Evolutionary conservation across 441 rosid genomes (phyloP).

Genomic region (Syzygium malaccense): DNA sequence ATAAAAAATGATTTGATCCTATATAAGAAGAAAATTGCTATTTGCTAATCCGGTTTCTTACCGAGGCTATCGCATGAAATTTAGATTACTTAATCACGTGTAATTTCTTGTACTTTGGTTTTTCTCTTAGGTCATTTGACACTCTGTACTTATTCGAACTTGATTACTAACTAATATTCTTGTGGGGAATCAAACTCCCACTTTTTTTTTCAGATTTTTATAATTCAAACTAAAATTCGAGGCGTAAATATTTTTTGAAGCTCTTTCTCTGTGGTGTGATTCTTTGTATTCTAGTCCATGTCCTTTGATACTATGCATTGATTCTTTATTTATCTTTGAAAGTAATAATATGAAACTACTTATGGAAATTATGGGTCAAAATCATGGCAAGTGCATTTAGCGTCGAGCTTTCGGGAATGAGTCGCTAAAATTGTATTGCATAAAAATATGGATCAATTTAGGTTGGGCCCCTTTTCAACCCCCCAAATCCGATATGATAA

Average conservation of each 20-base stretch:
- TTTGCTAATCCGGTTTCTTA: background rate
- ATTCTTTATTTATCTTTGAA: too few relatives aligned
- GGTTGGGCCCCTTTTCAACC: fast-evolving
- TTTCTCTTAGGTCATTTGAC: background rate
- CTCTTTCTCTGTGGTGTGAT: background rate
- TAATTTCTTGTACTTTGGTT: background rate
- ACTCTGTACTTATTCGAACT: too few relatives aligned
- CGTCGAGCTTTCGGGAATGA: background rate
- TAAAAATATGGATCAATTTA: background rate
- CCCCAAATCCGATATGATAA: fast-evolving
- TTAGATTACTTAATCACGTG: background rate
- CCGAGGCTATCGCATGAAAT: background rate
- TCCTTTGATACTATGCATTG: background rate
- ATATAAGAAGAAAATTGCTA: background rate
- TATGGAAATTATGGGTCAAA: background rate
- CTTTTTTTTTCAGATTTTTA: background rate
- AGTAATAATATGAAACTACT: background rate
- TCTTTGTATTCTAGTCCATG: background rate
- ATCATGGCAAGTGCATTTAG: background rate
- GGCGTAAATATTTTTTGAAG: background rate
- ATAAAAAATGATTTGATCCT: background rate
- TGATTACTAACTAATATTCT: too few relatives aligned
- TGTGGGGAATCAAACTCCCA: background rate
- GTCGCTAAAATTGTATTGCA: too few relatives aligned
- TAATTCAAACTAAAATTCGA: too few relatives aligned